phyloP scores from a whole-genome alignment of 495 filamentous ascomycete genomes.

The Aspergillus leporis region DNA sequence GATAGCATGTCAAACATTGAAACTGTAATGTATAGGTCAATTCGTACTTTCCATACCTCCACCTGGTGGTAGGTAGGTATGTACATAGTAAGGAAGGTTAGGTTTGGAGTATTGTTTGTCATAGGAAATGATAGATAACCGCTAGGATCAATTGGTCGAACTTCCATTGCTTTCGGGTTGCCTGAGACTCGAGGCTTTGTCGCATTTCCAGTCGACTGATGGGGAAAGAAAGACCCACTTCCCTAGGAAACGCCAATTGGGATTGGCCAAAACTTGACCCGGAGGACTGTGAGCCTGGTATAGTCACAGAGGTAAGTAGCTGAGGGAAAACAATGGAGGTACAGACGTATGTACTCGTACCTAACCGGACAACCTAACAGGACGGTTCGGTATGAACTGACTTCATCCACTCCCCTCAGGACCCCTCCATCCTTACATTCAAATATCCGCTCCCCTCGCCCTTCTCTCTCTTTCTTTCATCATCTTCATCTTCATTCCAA shows the following conservation, averaged over 20 bases:
- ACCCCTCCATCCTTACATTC: neutral
- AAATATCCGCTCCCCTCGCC: constrained; percentile 9
- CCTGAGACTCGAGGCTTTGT: neutral
- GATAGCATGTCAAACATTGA: no score
- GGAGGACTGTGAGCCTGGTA: constrained; percentile 2
- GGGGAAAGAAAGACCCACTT: neutral
- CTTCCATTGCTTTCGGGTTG: neutral
- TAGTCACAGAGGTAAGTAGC: no score
- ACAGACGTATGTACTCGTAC: neutral
- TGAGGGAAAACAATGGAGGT: neutral
- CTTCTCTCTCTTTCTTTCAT: constrained; percentile 11
- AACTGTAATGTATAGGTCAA: no score
- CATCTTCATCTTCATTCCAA: neutral
- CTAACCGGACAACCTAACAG: neutral
- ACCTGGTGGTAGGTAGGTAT: no score
- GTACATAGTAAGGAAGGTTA: no score
- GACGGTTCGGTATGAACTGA: neutral
- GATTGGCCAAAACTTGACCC: neutral
- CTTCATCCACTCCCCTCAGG: neutral
- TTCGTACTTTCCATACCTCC: no score
- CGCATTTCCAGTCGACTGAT: neutral
- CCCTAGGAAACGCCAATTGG: neutral
- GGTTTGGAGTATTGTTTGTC: no score
- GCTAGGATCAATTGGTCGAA: neutral
- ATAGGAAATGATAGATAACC: neutral